A percentile compares a stretch with the other conserved stretches of the same genome.
Conservation (phyloP, 2,329 filamentous ascomycete species). For the Colletotrichum scovillei region DNA sequence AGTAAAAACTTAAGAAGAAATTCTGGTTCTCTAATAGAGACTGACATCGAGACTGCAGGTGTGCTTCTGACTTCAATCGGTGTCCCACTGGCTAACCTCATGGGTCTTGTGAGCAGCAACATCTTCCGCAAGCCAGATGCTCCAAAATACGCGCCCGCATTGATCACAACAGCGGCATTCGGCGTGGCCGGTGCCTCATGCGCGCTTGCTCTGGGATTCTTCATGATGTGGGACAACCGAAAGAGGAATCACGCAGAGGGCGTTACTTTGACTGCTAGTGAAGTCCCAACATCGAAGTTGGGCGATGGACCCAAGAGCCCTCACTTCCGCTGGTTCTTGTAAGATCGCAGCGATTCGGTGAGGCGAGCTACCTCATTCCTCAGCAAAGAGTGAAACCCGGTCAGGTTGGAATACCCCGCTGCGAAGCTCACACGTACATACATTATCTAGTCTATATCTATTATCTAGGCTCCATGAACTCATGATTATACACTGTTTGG, state of each 20-base stretch:
- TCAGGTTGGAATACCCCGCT: too few species aligned
- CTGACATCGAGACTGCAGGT: neutral
- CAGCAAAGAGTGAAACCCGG: too few species aligned
- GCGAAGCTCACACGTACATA: too few species aligned
- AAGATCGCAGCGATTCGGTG: neutral
- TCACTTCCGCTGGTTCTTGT: slow-evolving; percentile 65
- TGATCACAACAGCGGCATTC: slow-evolving; percentile 74
- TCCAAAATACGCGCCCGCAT: slow-evolving; percentile 74
- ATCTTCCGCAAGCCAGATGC: slow-evolving; percentile 74
- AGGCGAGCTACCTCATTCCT: too few species aligned
- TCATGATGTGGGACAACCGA: slow-evolving; percentile 67
- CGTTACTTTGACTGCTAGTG: slow-evolving; percentile 53
- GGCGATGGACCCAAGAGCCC: slow-evolving; percentile 58
- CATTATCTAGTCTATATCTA: too few species aligned
- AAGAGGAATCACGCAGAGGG: slow-evolving; percentile 66
- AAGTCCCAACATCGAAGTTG: slow-evolving; percentile 62
- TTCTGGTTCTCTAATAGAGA: neutral
- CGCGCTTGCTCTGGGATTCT: slow-evolving; percentile 2
- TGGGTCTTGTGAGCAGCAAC: slow-evolving; percentile 77
- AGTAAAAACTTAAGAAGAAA: slow-evolving; percentile 65
- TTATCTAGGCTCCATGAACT: too few species aligned
- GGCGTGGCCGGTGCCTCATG: slow-evolving; percentile 67
- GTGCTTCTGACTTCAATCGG: slow-evolving; percentile 62
- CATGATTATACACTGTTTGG: too few species aligned
- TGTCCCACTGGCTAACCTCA: slow-evolving; percentile 80